A percentile compares a stretch with the other conserved stretches of the same genome.
Conservation (phyloP, 768 basidiomycete species). For the Tylopilus balloui region DNA sequence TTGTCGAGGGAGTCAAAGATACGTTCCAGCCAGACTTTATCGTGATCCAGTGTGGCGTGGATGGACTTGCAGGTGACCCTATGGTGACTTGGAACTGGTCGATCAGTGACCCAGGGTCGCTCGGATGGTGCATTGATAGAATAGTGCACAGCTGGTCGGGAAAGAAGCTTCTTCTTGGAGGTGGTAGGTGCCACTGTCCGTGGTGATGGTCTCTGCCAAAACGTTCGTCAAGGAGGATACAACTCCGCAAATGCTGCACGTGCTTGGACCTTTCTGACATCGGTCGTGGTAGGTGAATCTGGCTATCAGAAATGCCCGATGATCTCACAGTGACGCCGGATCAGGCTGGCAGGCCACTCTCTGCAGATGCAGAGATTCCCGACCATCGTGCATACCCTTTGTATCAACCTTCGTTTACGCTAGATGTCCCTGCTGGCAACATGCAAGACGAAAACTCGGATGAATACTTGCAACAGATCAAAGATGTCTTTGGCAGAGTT, state of each 20-base stretch:
- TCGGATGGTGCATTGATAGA: slow-evolving; percentile 63
- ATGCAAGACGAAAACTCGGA: slow-evolving; percentile 70
- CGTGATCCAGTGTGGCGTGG: slow-evolving; percentile 83
- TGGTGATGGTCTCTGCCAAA: background rate
- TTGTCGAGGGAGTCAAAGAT: slow-evolving; percentile 57
- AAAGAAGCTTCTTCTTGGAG: slow-evolving; percentile 69
- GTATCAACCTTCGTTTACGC: slow-evolving; percentile 77
- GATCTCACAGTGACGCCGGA: slow-evolving; percentile 1
- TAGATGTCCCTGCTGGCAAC: slow-evolving; percentile 70
- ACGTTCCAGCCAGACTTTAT: slow-evolving; percentile 73
- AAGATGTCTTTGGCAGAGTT: slow-evolving; percentile 37
- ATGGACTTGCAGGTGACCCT: slow-evolving; percentile 83
- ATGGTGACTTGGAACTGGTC: slow-evolving; percentile 72
- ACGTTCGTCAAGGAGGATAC: slow-evolving; percentile 64
- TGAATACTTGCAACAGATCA: slow-evolving; percentile 47
- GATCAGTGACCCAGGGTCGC: slow-evolving; percentile 51
- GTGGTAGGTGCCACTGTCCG: slow-evolving; percentile 42
- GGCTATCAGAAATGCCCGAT: background rate
- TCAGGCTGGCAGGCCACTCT: slow-evolving; percentile 53
- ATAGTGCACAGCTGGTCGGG: slow-evolving; percentile 53
- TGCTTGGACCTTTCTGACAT: slow-evolving; percentile 85
- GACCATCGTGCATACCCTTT: slow-evolving; percentile 68
- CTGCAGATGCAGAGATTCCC: slow-evolving; percentile 63
- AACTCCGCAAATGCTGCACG: slow-evolving; percentile 78
- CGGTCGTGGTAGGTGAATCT: slow-evolving; percentile 55